phyloP scores from a whole-genome alignment of 768 basidiomycete species.

The Thelephora aurantiotincta region DNA sequence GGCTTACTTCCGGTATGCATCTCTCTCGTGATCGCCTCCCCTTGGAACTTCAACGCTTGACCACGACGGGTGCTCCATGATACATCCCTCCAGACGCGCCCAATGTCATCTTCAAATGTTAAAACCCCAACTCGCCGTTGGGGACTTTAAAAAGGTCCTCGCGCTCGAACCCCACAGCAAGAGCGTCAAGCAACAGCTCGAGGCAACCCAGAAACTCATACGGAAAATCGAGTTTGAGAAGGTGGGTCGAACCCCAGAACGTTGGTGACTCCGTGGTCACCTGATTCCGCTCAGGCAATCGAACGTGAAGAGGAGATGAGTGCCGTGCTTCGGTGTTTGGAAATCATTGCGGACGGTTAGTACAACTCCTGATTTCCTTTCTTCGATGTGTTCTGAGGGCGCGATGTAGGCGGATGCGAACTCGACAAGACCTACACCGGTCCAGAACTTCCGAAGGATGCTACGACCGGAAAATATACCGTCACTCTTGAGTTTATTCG shows the following conservation, averaged over 20 bases:
- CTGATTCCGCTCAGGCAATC: slow-evolving; percentile 51
- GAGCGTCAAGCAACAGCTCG: slow-evolving; percentile 63
- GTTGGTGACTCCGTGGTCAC: not conserved
- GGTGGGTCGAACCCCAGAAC: slow-evolving; percentile 22
- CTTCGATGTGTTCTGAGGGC: not conserved
- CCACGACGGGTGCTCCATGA: not conserved
- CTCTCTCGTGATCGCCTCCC: not conserved
- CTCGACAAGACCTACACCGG: slow-evolving; percentile 63
- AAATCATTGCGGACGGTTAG: slow-evolving; percentile 69
- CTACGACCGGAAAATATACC: slow-evolving; percentile 46
- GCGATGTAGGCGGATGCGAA: slow-evolving; percentile 53
- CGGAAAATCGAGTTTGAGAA: slow-evolving; percentile 88
- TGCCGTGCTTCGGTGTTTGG: slow-evolving; percentile 57
- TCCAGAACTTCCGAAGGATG: slow-evolving; percentile 46
- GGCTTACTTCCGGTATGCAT: slow-evolving; percentile 63
- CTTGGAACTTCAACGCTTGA: not conserved
- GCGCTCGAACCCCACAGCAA: slow-evolving; percentile 79
- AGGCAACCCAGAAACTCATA: slow-evolving; percentile 83
- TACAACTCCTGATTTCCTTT: not conserved
- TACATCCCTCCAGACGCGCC: slow-evolving; percentile 46
- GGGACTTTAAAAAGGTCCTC: slow-evolving; percentile 79
- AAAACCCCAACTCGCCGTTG: slow-evolving; percentile 73
- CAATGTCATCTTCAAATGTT: slow-evolving; percentile 84
- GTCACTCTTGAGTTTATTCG: slow-evolving; percentile 72
- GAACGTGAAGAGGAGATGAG: slow-evolving; percentile 82